Conservation (phyloP, 495 filamentous ascomycete species). For the Aspergillus ostianus region DNA sequence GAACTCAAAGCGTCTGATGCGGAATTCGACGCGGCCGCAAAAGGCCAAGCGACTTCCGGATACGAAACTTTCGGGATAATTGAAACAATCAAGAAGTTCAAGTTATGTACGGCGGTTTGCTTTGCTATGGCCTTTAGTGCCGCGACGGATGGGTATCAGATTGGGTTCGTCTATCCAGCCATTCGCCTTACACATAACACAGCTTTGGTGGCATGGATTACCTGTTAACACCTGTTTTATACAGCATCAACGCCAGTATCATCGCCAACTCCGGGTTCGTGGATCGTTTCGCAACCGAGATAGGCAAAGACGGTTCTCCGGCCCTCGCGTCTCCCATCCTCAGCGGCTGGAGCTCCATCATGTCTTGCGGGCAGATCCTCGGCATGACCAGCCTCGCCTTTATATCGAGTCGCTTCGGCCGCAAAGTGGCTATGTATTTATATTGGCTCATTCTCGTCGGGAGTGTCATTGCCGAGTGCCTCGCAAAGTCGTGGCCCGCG, state of each 20-base stretch:
- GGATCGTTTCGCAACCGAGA: constrained; percentile 9
- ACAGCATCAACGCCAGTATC: constrained; percentile 16
- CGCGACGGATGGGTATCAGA: constrained; percentile 15
- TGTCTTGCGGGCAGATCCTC: constrained; percentile 14
- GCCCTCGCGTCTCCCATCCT: constrained; percentile 14
- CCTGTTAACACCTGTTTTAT: too few relatives aligned
- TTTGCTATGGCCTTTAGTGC: constrained; percentile 17
- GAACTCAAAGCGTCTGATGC: background rate
- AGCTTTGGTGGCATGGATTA: too few relatives aligned
- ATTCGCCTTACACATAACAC: too few relatives aligned
- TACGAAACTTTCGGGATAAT: constrained; percentile 7
- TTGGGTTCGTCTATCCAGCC: constrained; percentile 11
- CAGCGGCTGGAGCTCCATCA: constrained; percentile 13
- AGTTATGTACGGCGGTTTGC: constrained; percentile 11
- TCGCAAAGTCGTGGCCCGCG: constrained; percentile 36
- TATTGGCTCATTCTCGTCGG: constrained; percentile 29
- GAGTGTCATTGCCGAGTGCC: constrained; percentile 37
- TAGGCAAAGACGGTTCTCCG: constrained; percentile 1
- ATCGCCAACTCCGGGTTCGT: constrained; percentile 15
- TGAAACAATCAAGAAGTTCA: constrained; percentile 11
- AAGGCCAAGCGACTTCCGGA: constrained; percentile 6
- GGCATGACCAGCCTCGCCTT: constrained; percentile 13
- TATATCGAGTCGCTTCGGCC: constrained; percentile 20
- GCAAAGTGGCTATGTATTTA: constrained; percentile 32
- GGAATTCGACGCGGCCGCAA: constrained; percentile 4